phyloP scores from a whole-genome alignment of 768 basidiomycete species.

The Suillus tomentosus region DNA sequence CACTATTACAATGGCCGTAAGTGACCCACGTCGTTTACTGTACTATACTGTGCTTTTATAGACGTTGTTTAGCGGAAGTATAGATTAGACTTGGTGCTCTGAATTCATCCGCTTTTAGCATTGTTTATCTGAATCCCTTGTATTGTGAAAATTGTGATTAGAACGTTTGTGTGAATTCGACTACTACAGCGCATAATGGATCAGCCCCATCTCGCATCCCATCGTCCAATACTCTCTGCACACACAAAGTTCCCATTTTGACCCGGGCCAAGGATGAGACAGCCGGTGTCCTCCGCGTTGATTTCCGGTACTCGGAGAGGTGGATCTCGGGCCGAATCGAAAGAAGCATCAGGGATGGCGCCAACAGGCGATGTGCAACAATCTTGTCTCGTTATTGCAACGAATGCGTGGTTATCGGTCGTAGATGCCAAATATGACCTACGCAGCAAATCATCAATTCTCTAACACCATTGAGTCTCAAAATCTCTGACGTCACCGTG shows the following conservation, averaged over 20 bases:
- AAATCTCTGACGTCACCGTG: constrained; percentile 33
- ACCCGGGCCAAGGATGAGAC: constrained; percentile 39
- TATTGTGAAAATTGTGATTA: background rate
- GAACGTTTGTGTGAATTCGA: background rate
- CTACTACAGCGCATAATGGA: background rate
- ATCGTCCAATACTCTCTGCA: constrained; percentile 44
- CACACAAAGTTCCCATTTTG: constrained; percentile 40
- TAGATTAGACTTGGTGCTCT: constrained; percentile 31
- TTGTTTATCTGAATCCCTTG: constrained; percentile 29
- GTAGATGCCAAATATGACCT: constrained; percentile 6
- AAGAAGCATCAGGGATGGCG: constrained; percentile 38
- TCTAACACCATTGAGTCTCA: constrained; percentile 13
- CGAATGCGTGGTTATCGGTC: constrained; percentile 36
- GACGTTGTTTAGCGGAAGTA: constrained; percentile 30
- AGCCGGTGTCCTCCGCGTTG: constrained; percentile 58
- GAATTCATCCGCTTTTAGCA: constrained; percentile 40
- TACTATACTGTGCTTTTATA: constrained; percentile 37
- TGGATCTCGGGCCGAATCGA: constrained; percentile 22
- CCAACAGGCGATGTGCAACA: constrained; percentile 50
- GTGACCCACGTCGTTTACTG: constrained; percentile 30
- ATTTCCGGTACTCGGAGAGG: constrained; percentile 45
- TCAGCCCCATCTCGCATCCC: constrained; percentile 46
- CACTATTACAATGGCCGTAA: constrained; percentile 33
- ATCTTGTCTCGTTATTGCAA: constrained; percentile 47
- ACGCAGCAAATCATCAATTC: constrained; percentile 3